Evolutionary conservation across 768 basidiomycete genomes (phyloP).

Genomic region (Melanogaster broomeanus): DNA sequence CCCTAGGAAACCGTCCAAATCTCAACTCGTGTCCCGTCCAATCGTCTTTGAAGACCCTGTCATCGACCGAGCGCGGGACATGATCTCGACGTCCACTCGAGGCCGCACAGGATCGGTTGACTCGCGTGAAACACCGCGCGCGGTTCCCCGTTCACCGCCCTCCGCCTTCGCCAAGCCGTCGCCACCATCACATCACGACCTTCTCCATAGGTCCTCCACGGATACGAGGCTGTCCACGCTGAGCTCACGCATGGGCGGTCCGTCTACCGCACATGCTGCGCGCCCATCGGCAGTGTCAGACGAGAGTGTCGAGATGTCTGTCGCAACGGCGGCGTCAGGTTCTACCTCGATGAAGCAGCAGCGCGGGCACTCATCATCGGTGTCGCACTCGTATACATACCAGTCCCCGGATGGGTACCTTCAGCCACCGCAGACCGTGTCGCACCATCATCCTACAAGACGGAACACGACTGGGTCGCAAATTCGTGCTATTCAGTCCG

Average conservation of each 20-base stretch:
- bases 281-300: constrained; percentile 17
- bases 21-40: constrained; percentile 23
- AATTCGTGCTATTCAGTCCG: constrained; percentile 30
- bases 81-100: constrained; percentile 18
- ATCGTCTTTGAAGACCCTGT: constrained; percentile 38
- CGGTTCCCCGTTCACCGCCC: constrained; percentile 18
- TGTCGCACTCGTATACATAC: constrained; percentile 28
- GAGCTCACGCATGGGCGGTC: constrained; percentile 21
- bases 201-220: constrained; percentile 49
- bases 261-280: constrained; percentile 15
- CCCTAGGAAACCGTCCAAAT: constrained; percentile 21
- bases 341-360: constrained; percentile 22
- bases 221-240: constrained; percentile 46
- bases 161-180: constrained; percentile 20
- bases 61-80: constrained; percentile 18
- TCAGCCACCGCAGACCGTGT: constrained; percentile 44
- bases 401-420: constrained; percentile 48
- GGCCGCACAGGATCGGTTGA: constrained; percentile 33
- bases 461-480: constrained; percentile 72
- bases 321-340: constrained; percentile 17
- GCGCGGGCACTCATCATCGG: constrained; percentile 19
- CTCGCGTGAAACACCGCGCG: constrained; percentile 23
- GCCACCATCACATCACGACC: constrained; percentile 20
- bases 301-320: constrained; percentile 17
- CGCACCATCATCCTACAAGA: constrained; percentile 49